Conservation (phyloP, 805 yeast species). For the Sugiyamaella lignohabitans region DNA sequence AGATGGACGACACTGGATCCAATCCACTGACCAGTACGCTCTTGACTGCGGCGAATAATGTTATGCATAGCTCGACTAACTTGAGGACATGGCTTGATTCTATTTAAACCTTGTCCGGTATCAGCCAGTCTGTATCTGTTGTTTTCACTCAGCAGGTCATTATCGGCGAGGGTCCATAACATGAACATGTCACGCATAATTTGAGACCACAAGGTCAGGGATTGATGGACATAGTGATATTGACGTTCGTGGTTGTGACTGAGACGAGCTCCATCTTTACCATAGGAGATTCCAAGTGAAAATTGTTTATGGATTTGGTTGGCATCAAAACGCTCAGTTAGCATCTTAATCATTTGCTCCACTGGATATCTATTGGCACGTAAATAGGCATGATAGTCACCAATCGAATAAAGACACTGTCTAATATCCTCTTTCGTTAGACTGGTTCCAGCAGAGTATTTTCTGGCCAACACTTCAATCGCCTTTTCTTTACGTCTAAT, state of each 20-base stretch:
- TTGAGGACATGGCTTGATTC: conserved; percentile 68
- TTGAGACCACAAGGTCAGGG: conserved; percentile 66
- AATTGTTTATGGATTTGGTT: conserved; percentile 33
- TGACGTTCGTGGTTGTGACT: conserved; percentile 71
- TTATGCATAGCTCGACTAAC: conserved; percentile 65
- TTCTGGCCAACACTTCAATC: conserved; percentile 48
- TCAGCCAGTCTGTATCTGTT: conserved; percentile 51
- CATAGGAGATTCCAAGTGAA: conserved; percentile 58
- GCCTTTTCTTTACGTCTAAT: conserved; percentile 65
- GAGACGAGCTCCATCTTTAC: conserved; percentile 61
- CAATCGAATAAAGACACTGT: conserved; percentile 67
- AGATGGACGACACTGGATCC: conserved; percentile 76
- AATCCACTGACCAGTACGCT: conserved; percentile 60
- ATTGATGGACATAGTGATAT: conserved; percentile 67
- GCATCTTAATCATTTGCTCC: conserved; percentile 49
- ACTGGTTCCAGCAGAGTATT: conserved; percentile 7
- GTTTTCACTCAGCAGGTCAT: conserved; percentile 52
- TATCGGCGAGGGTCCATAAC: conserved; percentile 72
- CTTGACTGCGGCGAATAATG: conserved; percentile 59
- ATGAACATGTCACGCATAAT: conserved; percentile 73
- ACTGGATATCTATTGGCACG: conserved; percentile 66
- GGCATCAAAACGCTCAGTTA: conserved; percentile 42
- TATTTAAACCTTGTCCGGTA: conserved; percentile 77
- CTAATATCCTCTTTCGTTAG: conserved; percentile 56
- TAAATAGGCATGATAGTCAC: conserved; percentile 70